Conservation (phyloP, 176 grass and related monocot species). For the Rhynchospora pubera region DNA sequence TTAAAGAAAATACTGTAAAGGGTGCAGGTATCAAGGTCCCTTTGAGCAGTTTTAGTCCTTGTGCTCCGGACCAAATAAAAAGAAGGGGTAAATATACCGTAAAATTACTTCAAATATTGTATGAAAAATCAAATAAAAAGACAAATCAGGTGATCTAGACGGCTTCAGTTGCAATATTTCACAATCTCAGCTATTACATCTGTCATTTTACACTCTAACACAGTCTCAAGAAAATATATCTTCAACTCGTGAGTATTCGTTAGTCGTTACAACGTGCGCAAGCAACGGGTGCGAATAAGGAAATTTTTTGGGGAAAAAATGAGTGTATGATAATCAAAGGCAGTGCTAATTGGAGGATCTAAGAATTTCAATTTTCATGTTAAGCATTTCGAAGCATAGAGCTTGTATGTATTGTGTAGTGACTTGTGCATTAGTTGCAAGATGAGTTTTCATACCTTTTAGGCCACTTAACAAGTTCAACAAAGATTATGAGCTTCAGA, state of each 20-base stretch:
- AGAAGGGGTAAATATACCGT: background rate
- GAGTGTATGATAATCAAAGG: background rate
- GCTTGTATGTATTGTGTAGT: background rate
- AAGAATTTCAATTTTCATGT: background rate
- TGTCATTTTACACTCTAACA: background rate
- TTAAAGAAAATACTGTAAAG: background rate
- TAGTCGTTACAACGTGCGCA: too few relatives aligned
- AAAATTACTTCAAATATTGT: background rate
- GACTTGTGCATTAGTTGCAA: background rate
- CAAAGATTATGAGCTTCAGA: background rate
- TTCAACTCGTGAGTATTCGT: background rate
- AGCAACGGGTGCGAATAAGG: too few relatives aligned
- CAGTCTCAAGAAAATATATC: background rate
- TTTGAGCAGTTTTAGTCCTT: background rate
- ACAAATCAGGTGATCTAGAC: background rate
- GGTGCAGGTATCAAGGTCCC: background rate
- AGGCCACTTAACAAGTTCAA: background rate
- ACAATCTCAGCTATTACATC: background rate
- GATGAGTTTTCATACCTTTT: background rate
- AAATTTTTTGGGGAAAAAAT: background rate
- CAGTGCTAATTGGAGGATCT: background rate
- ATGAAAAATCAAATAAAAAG: background rate
- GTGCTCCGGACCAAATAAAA: background rate
- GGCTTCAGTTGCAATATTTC: background rate
- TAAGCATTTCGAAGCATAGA: background rate